These are phyloP conservation scores for Trichosporon ovoides DNA, from an alignment of 1,284 basidiomycete genomes.

Conservation along the genomic window DNA sequence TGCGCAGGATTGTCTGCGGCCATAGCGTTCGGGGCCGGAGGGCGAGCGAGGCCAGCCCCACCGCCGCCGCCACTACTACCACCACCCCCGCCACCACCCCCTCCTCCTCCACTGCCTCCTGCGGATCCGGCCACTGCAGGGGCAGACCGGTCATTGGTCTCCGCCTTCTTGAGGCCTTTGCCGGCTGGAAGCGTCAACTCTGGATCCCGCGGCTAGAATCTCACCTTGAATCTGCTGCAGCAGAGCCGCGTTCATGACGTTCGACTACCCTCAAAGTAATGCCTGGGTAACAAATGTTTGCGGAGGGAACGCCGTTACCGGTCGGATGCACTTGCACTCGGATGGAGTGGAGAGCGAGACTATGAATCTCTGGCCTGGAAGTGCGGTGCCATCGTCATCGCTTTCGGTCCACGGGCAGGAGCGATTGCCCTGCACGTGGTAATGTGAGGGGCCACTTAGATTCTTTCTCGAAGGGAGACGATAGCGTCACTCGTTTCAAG, in stretches of 20 bases:
- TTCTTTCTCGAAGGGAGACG: neutral
- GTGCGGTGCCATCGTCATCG: constrained; percentile 7
- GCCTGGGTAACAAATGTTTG: no score
- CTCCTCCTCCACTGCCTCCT: constrained; percentile 50
- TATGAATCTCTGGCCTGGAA: neutral
- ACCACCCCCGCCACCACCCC: constrained; percentile 46
- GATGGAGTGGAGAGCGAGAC: neutral
- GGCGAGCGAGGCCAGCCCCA: constrained; percentile 18
- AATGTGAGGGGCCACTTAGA: neutral
- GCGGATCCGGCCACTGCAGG: constrained; percentile 56
- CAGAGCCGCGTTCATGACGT: constrained; percentile 41
- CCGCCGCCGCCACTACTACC: constrained; percentile 47
- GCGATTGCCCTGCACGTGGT: neutral
- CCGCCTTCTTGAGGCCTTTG: constrained; percentile 69
- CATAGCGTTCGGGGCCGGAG: constrained; percentile 16
- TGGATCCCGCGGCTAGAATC: neutral
- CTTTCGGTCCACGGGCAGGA: neutral
- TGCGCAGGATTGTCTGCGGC: constrained; percentile 50
- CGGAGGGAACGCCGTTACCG: neutral
- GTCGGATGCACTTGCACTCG: neutral
- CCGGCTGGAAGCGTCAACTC: constrained; percentile 53
- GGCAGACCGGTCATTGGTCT: constrained; percentile 74
- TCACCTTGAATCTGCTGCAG: constrained; percentile 42
- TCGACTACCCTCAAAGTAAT: neutral
- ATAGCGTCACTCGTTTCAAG: neutral